Conservation (phyloP, 2,329 filamentous ascomycete species). For the Paecilomyces formosus region DNA sequence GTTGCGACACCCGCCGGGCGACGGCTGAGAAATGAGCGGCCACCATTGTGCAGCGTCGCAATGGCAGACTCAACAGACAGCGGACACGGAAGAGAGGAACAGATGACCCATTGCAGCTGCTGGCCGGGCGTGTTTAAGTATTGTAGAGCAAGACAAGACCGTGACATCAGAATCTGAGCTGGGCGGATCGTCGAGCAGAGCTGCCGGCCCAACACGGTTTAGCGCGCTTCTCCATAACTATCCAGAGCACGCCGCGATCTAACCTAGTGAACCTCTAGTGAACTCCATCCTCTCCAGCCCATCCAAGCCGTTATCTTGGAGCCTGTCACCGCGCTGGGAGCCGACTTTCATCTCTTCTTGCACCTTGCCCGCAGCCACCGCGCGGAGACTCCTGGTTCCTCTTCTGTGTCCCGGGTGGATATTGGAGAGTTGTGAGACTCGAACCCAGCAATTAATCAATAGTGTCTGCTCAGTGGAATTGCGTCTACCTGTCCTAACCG, state of each 20-base stretch:
- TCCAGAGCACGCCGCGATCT: not conserved
- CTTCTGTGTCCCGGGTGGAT: not conserved
- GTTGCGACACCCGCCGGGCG: conserved; percentile 16
- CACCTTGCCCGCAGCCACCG: not conserved
- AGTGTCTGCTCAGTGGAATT: not conserved
- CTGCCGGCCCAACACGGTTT: not conserved
- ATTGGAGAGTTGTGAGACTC: not conserved
- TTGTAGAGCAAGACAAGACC: not conserved
- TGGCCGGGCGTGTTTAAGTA: not conserved
- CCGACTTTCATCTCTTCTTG: not conserved
- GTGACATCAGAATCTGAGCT: not conserved
- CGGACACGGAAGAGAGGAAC: not conserved
- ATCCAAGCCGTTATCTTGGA: not conserved
- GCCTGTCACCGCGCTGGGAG: not conserved
- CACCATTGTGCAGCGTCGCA: conserved; percentile 16
- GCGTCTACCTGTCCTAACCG: not conserved
- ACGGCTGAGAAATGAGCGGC: conserved; percentile 23
- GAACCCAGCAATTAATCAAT: not conserved
- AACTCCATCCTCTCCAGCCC: not conserved
- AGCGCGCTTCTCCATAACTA: not conserved
- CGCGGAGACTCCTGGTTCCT: not conserved
- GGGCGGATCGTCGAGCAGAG: not conserved
- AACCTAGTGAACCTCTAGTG: not conserved
- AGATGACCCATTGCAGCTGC: not conserved
- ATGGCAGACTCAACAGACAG: not conserved